phyloP scores from a whole-genome alignment of 2,329 filamentous ascomycete genomes.

The Fusarium concolor region DNA sequence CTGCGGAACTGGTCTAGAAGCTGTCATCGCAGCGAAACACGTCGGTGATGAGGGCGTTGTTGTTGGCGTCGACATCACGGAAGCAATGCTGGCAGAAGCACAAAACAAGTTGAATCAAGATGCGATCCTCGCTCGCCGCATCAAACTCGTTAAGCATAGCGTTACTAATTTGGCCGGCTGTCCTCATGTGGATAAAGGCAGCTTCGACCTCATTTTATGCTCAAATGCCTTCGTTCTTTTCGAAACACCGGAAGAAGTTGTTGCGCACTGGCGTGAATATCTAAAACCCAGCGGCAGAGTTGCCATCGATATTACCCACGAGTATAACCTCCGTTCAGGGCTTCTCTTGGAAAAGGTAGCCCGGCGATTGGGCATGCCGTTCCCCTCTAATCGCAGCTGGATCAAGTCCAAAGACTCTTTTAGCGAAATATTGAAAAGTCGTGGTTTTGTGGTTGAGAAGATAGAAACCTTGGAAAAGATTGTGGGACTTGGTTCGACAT shows the following conservation, averaged over 20 bases:
- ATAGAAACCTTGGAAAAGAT: conserved; percentile 44
- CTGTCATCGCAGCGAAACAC: conserved; percentile 45
- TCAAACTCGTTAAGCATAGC: conserved; percentile 46
- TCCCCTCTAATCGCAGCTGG: conserved; percentile 48
- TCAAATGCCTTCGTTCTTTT: conserved; percentile 52
- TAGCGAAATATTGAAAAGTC: conserved; percentile 41
- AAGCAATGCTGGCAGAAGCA: conserved; percentile 49
- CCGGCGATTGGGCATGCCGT: conserved; percentile 38
- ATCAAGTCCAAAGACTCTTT: conserved; percentile 48
- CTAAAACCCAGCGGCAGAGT: conserved; percentile 46
- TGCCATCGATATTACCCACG: conserved; percentile 51
- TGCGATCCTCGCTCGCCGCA: conserved; percentile 21
- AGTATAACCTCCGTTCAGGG: conserved; percentile 44
- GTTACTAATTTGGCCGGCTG: conserved; percentile 44
- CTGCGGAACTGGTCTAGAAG: conserved; percentile 52
- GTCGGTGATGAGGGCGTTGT: conserved; percentile 46
- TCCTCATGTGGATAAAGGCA: conserved; percentile 31
- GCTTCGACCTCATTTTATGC: conserved; percentile 51
- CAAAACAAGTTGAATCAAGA: conserved; percentile 37
- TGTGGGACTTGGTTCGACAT: conserved; percentile 40
- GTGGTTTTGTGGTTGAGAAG: conserved; percentile 46
- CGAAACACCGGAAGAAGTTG: conserved; percentile 40
- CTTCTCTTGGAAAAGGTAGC: conserved; percentile 46
- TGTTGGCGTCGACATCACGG: conserved; percentile 49
- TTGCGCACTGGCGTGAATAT: conserved; percentile 48